phyloP scores from a whole-genome alignment of 2,329 filamentous ascomycete genomes.

The Waltergamsia citrina region DNA sequence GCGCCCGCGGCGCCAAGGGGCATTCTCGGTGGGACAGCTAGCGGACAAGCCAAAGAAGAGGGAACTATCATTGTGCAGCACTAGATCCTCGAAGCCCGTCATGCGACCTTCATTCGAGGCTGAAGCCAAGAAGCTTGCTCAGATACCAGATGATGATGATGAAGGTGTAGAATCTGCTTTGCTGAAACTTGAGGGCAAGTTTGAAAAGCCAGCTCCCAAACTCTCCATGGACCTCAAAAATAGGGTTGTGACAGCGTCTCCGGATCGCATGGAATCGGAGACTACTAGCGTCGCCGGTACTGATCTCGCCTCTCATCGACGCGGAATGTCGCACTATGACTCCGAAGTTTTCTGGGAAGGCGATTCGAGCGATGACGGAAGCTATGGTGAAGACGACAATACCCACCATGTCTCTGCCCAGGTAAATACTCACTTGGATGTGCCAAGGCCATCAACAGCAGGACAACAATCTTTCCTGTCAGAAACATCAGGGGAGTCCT shows the following conservation, averaged over 20 bases:
- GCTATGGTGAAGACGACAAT: neutral
- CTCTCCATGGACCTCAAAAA: slow-evolving; percentile 2
- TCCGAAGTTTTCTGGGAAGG: too few relatives aligned
- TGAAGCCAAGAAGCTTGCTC: slow-evolving; percentile 77
- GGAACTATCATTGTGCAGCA: slow-evolving; percentile 47
- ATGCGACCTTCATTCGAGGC: slow-evolving; percentile 76
- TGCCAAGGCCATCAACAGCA: slow-evolving; percentile 16
- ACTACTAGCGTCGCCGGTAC: slow-evolving; percentile 1
- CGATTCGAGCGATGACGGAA: too few relatives aligned
- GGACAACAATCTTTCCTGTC: slow-evolving; percentile 40
- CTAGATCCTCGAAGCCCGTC: slow-evolving; percentile 50
- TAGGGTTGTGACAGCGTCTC: slow-evolving; percentile 11
- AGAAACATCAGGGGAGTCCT: slow-evolving; percentile 61
- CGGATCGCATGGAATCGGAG: slow-evolving; percentile 4
- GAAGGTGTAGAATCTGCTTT: slow-evolving; percentile 89
- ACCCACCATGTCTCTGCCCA: neutral
- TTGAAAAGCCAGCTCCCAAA: slow-evolving; percentile 31
- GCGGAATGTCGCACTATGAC: neutral
- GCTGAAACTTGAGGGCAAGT: slow-evolving; percentile 84
- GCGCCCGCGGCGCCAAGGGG: slow-evolving; percentile 24
- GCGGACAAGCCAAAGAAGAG: slow-evolving; percentile 38
- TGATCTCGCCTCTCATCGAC: neutral
- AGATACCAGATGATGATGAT: slow-evolving; percentile 80
- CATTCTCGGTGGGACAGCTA: slow-evolving; percentile 50
- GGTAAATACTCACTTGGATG: slow-evolving; percentile 9